Conservation (phyloP, 305 asterid species). For the Rubia occidens region DNA sequence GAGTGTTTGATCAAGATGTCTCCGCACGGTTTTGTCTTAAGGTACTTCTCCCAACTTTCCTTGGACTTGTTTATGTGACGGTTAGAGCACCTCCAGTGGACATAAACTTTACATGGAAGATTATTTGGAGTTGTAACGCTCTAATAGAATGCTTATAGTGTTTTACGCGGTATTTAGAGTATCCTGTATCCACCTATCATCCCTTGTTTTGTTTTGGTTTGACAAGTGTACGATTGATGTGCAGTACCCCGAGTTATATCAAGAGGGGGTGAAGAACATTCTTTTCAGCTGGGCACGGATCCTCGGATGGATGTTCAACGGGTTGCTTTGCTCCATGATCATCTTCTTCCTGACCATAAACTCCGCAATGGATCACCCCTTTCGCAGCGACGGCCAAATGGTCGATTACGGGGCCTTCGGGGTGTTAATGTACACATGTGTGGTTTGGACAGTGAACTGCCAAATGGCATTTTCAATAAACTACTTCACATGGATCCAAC, state of each 20-base stretch:
- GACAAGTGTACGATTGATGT: neutral
- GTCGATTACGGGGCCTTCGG: constrained; percentile 69
- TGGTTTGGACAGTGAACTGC: constrained; percentile 91
- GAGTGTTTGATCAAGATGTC: constrained; percentile 90
- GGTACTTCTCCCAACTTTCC: constrained; percentile 34
- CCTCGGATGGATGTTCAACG: constrained; percentile 85
- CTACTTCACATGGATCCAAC: constrained; percentile 96
- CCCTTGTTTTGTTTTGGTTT: neutral
- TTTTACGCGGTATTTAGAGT: no score
- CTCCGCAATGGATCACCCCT: constrained; percentile 48
- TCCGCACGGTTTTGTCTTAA: constrained; percentile 72
- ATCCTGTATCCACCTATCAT: no score
- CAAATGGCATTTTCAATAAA: constrained; percentile 89
- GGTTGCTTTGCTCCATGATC: constrained; percentile 58
- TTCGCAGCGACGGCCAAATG: constrained; percentile 60
- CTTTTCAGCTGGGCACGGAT: constrained; percentile 87
- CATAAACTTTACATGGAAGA: no score
- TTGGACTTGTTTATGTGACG: neutral
- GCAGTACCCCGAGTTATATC: constrained; percentile 70
- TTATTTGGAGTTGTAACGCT: no score
- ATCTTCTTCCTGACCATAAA: constrained; percentile 66
- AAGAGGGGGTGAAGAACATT: constrained; percentile 59
- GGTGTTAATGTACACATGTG: constrained; percentile 74
- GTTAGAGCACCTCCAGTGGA: neutral
- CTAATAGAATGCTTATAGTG: no score